Evolutionary conservation across 2,329 filamentous ascomycete genomes (phyloP).

Genomic region (Fusarium domesticum): DNA sequence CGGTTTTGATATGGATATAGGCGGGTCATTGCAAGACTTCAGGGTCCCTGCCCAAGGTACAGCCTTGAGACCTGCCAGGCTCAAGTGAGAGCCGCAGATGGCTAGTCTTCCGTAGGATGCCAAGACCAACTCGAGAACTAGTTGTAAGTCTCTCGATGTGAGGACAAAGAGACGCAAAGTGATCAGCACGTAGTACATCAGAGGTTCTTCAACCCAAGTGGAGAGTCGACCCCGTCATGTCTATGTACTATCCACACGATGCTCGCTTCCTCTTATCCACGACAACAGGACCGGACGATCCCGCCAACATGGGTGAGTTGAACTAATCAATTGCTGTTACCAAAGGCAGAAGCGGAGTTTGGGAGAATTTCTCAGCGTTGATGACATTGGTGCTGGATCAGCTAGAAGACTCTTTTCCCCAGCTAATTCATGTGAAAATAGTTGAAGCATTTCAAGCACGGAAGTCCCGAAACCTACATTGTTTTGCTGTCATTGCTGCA

Average conservation of each 20-base stretch:
- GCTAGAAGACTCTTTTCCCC: no score
- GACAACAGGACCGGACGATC: conserved; percentile 10
- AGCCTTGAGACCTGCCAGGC: no score
- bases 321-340: no score
- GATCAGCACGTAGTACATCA: conserved; percentile 26
- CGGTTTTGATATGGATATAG: conserved; percentile 10
- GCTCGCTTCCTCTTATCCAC: conserved; percentile 18
- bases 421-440: no score
- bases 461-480: neutral
- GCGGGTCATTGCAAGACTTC: conserved; percentile 23
- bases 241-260: conserved; percentile 18
- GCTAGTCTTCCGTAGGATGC: conserved; percentile 21
- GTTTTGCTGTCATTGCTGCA: neutral
- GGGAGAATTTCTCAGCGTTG: no score
- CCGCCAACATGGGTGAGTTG: conserved; percentile 7
- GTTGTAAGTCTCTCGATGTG: conserved; percentile 16
- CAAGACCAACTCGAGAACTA: conserved; percentile 15
- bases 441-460: neutral
- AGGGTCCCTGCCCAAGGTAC: conserved; percentile 26
- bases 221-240: conserved; percentile 20
- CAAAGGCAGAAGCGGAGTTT: no score
- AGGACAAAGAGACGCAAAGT: conserved; percentile 17
- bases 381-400: neutral
- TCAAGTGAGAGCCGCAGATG: conserved; percentile 26
- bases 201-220: conserved; percentile 21